Evolutionary conservation across 768 basidiomycete species (phyloP).

Genomic region (Collybia sordida): DNA sequence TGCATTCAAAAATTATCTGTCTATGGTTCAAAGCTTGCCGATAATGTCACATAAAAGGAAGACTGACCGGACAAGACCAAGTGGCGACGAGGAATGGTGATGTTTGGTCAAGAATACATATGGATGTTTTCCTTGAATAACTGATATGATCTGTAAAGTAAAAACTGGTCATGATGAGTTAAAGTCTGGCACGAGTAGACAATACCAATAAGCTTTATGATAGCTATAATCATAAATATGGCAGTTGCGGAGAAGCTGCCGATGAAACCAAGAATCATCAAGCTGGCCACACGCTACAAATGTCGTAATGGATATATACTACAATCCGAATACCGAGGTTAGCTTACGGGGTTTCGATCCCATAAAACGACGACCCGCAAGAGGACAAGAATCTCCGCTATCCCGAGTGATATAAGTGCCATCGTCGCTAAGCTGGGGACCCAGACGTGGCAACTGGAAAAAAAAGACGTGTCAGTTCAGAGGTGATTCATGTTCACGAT

Average conservation of each 20-base stretch:
- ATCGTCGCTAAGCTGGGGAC: constrained; percentile 19
- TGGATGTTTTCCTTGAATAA: constrained; percentile 16
- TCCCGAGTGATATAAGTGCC: constrained; percentile 24
- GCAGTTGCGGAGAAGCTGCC: constrained; percentile 23
- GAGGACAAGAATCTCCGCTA: constrained; percentile 31
- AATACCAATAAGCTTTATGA: constrained; percentile 21
- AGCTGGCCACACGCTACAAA: constrained; percentile 18
- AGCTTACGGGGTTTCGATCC: constrained; percentile 26
- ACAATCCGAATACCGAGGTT: constrained; percentile 6
- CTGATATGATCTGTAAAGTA: constrained; percentile 18
- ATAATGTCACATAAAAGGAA: background rate
- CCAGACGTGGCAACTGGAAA: constrained; percentile 26
- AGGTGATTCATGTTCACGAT: no score
- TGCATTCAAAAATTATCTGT: constrained; percentile 33
- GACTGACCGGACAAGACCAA: constrained; percentile 32
- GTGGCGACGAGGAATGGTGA: constrained; percentile 19
- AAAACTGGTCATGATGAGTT: background rate
- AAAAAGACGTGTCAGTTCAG: background rate
- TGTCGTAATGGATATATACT: background rate
- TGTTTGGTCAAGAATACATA: constrained; percentile 25
- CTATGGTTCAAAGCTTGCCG: background rate
- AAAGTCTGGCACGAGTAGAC: constrained; percentile 2
- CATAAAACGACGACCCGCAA: constrained; percentile 33
- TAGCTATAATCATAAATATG: constrained; percentile 19
- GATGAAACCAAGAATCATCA: constrained; percentile 21